Base-by-base conservation (phyloP, 495 filamentous ascomycete genomes). In the Barbatosphaeria neglecta region DNA sequence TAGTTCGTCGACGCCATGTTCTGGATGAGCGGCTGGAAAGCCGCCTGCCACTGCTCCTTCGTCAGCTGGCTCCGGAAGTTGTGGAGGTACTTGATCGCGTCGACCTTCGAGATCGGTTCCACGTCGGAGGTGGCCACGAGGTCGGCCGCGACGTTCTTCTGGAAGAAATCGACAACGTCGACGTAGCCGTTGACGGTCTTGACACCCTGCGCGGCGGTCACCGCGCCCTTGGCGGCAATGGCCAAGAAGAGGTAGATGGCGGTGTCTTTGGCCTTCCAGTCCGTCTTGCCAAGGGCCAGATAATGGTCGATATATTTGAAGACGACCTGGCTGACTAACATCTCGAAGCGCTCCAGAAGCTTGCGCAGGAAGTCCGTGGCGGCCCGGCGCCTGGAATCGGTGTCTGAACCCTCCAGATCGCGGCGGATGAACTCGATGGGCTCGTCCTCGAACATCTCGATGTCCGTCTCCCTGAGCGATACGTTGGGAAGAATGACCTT, bases 181-280 rank as follows among this genome's bases (percentile, higher is more conserved):
- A 94, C 79, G 37, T 82, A 70, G 20, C 73, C 66, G 66, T 97
- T 95, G 27, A 87, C 87, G n/a, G 77, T 85, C 55, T 84, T 86
- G 38, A 96, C 88, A 50, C 92, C 92, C 45, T 88, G 86, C 9
- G 77, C 79, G 5, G 88, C 73, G 1, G 93, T 97, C 25, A 88
- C 76, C 37, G 78, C 70, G 25, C 92, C 90, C 64, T 92, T 95
- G 41, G 88, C 89, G 13, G 92, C 92, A 48, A 97, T 88, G 20
- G 93, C 84, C 28, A 89, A 81, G 69, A 89, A 99, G 7, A 99
- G 78, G 51, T 96, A 97, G 47, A 92, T 82, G 9, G 93, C 93
- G 1, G 90, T 95, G 59, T 99, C 93, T 65, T 99, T 99, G 27
- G 88, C 79, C 64, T 86, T 94, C 93, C 93, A 99, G 59, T 92